Conservation (phyloP, 257 asterid species). For the Nicotiana benthamiana region DNA sequence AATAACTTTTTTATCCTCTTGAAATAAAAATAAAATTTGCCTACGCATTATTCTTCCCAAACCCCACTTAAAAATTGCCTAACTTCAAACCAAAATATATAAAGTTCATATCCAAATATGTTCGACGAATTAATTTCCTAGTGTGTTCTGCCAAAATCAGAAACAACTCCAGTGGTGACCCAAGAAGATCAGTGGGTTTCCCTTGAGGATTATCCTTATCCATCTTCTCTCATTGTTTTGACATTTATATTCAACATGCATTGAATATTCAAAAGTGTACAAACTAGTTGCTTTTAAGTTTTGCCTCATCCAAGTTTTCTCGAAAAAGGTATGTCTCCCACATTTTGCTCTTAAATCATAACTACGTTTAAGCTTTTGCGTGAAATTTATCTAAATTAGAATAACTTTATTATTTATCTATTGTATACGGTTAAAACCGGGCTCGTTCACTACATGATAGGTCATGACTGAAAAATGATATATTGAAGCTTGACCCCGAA, state of each 20-base stretch:
- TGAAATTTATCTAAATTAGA: no score
- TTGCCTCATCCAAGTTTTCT: neutral
- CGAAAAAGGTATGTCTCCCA: neutral
- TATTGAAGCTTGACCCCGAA: no score
- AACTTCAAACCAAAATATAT: no score
- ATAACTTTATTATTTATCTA: no score
- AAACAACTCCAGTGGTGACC: neutral
- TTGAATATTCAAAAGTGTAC: neutral
- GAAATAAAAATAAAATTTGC: rapidly evolving
- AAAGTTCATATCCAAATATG: no score
- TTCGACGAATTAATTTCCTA: neutral
- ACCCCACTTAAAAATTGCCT: no score
- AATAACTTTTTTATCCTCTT: rapidly evolving
- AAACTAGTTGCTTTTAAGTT: neutral
- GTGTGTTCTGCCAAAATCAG: neutral
- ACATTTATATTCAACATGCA: neutral
- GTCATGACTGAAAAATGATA: no score
- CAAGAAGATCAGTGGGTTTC: neutral
- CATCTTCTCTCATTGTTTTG: neutral
- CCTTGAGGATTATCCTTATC: neutral
- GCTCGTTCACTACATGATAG: no score
- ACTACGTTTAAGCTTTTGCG: no score
- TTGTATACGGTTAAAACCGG: no score
- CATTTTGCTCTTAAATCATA: neutral
- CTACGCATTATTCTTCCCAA: rapidly evolving